Base-by-base conservation (phyloP, 1,284 basidiomycete genomes). In the Mycocalia duriaeana region DNA sequence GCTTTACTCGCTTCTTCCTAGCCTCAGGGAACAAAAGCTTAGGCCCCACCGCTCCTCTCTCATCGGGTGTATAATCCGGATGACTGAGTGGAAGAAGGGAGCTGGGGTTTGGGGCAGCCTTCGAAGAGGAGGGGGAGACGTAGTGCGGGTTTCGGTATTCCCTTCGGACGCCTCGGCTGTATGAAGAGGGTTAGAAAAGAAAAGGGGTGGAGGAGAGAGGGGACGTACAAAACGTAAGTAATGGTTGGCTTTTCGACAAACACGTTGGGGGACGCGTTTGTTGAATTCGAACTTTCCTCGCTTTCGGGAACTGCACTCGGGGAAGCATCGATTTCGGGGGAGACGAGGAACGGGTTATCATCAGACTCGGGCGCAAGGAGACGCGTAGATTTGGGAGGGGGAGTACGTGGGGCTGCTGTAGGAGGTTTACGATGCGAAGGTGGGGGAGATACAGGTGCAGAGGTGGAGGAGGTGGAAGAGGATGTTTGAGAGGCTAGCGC, bases 171-270 rank as follows among this genome's bases (percentile, higher is more conserved):
- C 80, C 79, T 35, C 80, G 79, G 66, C 79, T 82, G 49, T 6
- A 42, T 19, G 47, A 23, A 25, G 25, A 48, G 36, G 20, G 40
- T 52, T 44, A 9, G 44, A 35, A 23, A 42, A 41, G 40, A 7
- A 45, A 16, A 20, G 13, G 25, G 24, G 9, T 20, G 23, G 19
- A 46, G 39, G n/a, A 23, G 46, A 37, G 28, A 49, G 44, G 39
- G n/a, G n/a, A 75, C 79, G 47, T 59, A 82, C 79, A 79, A 81
- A 48, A 82, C 77, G 56, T 76, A 79, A 38, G 72, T 71, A 19
- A 81, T 57, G 7, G 69, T 77, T 0, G 76, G 76, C 51, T 68
- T 69, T 57, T 81, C 77, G n/a, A 62, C 44, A 37, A 16, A 35
- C 38, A 23, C 43, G 37, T 9, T 43, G 38, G 22, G 57, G 53